Percentiles rank a stretch among this genome's conserved stretches.
Conservation (phyloP, 2,329 filamentous ascomycete genomes). For the Exophiala mesophila region DNA sequence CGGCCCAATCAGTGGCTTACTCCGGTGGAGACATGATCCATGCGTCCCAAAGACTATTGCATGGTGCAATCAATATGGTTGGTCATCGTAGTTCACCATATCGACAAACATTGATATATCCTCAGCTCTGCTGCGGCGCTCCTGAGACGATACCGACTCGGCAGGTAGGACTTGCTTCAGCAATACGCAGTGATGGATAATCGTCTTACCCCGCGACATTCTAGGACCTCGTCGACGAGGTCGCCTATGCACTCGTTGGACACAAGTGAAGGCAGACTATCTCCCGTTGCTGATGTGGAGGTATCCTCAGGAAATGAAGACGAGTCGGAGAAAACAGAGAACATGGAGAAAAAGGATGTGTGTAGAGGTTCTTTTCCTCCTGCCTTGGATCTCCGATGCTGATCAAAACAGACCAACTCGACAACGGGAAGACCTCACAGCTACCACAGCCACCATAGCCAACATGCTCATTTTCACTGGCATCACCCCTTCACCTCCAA, state of each 20-base stretch:
- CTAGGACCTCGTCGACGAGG: background rate
- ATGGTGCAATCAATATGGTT: background rate
- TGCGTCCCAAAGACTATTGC: background rate
- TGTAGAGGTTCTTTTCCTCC: too few relatives aligned
- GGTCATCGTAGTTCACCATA: background rate
- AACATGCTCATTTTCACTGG: conserved; percentile 1
- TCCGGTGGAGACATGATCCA: background rate
- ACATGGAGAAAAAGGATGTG: conserved; percentile 5
- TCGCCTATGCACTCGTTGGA: background rate
- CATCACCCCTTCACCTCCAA: conserved; percentile 5
- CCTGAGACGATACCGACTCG: too few relatives aligned
- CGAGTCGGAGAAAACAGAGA: conserved; percentile 2
- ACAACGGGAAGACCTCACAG: background rate
- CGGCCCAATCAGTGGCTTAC: background rate
- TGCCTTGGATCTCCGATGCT: background rate
- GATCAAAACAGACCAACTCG: conserved; percentile 1
- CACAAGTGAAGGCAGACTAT: conserved; percentile 4
- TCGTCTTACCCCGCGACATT: background rate
- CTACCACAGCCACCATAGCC: background rate
- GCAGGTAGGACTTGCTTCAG: too few relatives aligned
- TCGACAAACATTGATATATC: background rate
- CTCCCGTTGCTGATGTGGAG: conserved; percentile 7
- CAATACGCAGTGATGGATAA: background rate
- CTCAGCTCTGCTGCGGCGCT: background rate
- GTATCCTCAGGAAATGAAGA: conserved; percentile 5